Evolutionary conservation across 495 filamentous ascomycete species (phyloP).

Genomic region (Ramalina intermedia): DNA sequence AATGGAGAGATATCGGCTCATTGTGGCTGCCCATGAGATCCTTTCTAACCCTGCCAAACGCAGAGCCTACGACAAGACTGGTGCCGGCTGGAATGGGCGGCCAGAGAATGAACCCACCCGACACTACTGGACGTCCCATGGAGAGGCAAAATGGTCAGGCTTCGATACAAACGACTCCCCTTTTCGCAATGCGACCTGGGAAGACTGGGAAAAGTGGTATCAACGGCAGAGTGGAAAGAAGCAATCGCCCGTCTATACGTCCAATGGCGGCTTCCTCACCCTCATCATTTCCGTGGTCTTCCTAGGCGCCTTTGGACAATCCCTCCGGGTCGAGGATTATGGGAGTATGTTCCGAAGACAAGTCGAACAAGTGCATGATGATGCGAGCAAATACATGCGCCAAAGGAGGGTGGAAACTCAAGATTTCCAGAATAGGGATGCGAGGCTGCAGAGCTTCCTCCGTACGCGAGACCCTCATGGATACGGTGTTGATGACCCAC

Average conservation of each 20-base stretch:
- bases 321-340: conserved; percentile 45
- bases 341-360: conserved; percentile 44
- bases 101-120: conserved; percentile 17
- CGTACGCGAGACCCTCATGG: conserved; percentile 46
- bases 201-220: conserved; percentile 93
- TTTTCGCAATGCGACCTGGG: conserved; percentile 84
- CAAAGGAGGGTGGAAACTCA: conserved; percentile 36
- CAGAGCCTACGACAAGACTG: conserved; percentile 66
- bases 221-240: conserved; percentile 30
- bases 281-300: conserved; percentile 51
- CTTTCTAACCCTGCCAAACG: conserved; percentile 72
- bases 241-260: conserved; percentile 50
- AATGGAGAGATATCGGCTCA: conserved; percentile 73
- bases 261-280: conserved; percentile 58
- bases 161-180: conserved; percentile 34
- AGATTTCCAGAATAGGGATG: conserved; percentile 36
- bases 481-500: conserved; percentile 19
- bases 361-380: conserved; percentile 43
- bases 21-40: conserved; percentile 76
- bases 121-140: conserved; percentile 20
- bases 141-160: conserved; percentile 13
- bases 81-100: conserved; percentile 59
- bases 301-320: conserved; percentile 53
- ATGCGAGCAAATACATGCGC: conserved; percentile 46
- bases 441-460: conserved; percentile 59